These are phyloP conservation scores for Meyerozyma smithsonii DNA, from an alignment of 1,139 yeast genomes.

Conservation along the genomic window DNA sequence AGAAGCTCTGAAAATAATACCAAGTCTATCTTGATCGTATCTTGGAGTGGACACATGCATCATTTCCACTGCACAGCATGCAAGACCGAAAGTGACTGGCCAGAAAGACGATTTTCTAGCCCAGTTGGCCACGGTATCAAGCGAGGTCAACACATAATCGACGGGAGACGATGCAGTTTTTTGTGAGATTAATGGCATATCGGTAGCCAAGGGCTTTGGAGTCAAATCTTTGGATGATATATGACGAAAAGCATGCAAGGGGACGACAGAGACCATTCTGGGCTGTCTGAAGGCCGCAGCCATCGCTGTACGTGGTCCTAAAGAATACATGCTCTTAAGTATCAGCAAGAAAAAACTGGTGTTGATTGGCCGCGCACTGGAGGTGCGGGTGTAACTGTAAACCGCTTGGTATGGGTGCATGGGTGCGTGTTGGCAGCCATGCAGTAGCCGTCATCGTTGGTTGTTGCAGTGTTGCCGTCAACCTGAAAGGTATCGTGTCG, in stretches of 20 bases:
- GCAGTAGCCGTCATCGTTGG: background rate
- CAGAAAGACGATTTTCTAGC: slow-evolving; percentile 89
- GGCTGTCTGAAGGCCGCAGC: slow-evolving; percentile 2
- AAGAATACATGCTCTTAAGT: background rate
- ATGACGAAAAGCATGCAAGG: slow-evolving; percentile 15
- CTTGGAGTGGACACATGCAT: slow-evolving; percentile 93
- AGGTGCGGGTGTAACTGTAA: background rate
- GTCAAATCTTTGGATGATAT: slow-evolving; percentile 43
- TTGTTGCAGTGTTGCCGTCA: too few relatives aligned
- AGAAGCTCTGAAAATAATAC: slow-evolving; percentile 90
- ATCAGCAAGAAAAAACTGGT: slow-evolving; percentile 3
- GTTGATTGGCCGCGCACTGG: slow-evolving; percentile 4
- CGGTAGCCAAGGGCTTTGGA: slow-evolving; percentile 39
- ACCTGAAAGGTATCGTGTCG: too few relatives aligned
- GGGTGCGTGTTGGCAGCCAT: background rate
- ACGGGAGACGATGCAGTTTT: slow-evolving; percentile 47
- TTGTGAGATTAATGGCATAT: slow-evolving; percentile 43
- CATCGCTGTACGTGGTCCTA: background rate
- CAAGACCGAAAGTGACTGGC: slow-evolving; percentile 92
- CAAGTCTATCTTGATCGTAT: slow-evolving; percentile 90
- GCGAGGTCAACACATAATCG: slow-evolving; percentile 81
- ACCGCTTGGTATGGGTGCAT: background rate
- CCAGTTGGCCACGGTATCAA: slow-evolving; percentile 86
- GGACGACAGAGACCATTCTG: background rate
- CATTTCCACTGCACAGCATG: slow-evolving; percentile 94